phyloP scores from a whole-genome alignment of 2,329 filamentous ascomycete genomes.

The Pseudogymnoascus sp. region DNA sequence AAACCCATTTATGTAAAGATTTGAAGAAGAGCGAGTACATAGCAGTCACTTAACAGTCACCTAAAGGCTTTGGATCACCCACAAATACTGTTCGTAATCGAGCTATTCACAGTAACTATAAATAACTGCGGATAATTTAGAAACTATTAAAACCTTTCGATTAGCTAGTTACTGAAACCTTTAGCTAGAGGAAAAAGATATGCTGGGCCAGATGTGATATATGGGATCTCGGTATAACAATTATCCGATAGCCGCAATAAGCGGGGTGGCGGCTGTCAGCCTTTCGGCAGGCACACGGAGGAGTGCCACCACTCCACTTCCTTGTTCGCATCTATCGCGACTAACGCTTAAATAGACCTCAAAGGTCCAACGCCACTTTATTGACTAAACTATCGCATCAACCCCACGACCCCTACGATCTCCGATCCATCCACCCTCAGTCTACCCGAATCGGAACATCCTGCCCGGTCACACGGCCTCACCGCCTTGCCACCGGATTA shows the following conservation, averaged over 20 bases:
- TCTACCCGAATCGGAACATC: neutral
- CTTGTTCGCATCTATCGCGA: neutral
- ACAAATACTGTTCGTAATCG: no score
- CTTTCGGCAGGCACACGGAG: neutral
- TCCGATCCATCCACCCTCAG: neutral
- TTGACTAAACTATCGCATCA: neutral
- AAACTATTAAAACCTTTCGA: no score
- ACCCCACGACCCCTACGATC: neutral
- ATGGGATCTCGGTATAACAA: neutral
- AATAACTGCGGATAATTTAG: no score
- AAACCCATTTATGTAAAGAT: neutral
- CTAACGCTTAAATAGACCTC: neutral
- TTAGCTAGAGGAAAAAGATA: no score
- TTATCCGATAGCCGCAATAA: neutral
- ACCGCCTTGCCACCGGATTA: neutral
- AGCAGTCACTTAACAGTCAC: no score
- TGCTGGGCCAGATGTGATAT: neutral
- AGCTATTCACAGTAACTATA: no score
- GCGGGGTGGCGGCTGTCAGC: neutral
- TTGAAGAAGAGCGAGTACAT: no score
- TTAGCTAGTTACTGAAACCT: no score
- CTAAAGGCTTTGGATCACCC: no score
- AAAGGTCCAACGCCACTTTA: neutral
- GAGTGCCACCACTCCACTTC: neutral
- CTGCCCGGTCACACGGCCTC: neutral